These are phyloP conservation scores for Hypoxylon sp. DNA, from an alignment of 2,329 filamentous ascomycete species.

Conservation along the genomic window DNA sequence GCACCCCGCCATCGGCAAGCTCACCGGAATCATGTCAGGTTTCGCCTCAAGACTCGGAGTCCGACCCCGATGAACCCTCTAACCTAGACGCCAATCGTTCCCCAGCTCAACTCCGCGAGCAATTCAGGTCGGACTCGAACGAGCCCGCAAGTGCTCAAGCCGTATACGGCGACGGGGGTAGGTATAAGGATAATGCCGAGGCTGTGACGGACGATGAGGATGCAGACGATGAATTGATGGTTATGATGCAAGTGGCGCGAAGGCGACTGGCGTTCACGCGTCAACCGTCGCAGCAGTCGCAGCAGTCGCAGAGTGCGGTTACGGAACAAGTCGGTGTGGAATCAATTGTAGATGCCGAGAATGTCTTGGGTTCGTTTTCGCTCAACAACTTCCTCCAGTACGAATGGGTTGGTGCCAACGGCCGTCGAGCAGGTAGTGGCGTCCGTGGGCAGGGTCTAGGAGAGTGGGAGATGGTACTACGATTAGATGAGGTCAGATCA, in stretches of 20 bases:
- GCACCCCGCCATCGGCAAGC: not conserved
- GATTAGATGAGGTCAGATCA: not conserved
- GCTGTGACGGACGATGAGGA: not conserved
- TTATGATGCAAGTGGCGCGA: not conserved
- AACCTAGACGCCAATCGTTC: not conserved
- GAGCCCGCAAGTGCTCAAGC: not conserved
- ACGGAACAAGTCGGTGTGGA: not conserved
- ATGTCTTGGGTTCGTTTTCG: not conserved
- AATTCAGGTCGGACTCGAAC: not conserved
- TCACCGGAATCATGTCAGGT: not conserved
- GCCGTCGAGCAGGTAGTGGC: not conserved
- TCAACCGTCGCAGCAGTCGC: not conserved
- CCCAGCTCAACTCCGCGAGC: not conserved
- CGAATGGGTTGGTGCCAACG: not conserved
- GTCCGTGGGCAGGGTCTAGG: not conserved
- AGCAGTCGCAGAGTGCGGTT: not conserved
- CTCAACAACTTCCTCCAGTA: not conserved
- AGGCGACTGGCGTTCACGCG: not conserved
- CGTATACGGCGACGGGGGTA: not conserved
- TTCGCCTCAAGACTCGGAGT: not conserved
- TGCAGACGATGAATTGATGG: not conserved
- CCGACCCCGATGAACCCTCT: not conserved
- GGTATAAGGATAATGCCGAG: not conserved
- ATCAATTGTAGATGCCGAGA: not conserved
- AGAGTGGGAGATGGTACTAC: not conserved